Base-by-base conservation (phyloP, 495 filamentous ascomycete species). In the Apiosordaria backusii region DNA sequence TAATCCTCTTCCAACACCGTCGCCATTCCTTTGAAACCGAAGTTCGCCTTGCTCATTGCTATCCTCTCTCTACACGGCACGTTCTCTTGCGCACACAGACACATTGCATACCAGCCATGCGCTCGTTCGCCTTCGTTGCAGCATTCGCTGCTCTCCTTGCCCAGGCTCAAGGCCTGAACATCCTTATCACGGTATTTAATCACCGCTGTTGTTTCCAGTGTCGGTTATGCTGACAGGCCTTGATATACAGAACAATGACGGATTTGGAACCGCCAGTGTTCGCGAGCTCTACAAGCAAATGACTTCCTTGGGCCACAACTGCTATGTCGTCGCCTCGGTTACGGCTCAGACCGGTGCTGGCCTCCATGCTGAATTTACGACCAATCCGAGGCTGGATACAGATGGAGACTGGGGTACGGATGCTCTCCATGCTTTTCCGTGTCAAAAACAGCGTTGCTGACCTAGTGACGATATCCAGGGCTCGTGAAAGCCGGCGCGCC, bases 201-300 rank as follows among this genome's bases (percentile, higher is more conserved):
- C 52, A 19, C 52, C 9, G 2, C 9, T 55, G n/a, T 55, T 55
- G 18, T 10, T 55, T 55, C 52, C 10, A n/a, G n/a, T n/a, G n/a
- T 55, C 6, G 4, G 18, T 3, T 55, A n/a, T 6, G 4, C 52
- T 55, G 4, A 45, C 35, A 45, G 35, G 10, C 3, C 27, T 15
- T 45, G 35, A 15, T 7, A 4, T 2, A 26, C 35, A 75, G 73
- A 81, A 79, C 60, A 75, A 81, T 59, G 80, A 82, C 70, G 78
- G 78, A n/a, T 82, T 79, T 54, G 79, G 73, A 7, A 69, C 72
- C 9, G 75, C 77, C 29, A 80, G 79, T 54, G 74, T 81, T 40
- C 73, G 79, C 50, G 80, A 82, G 67, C 61, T 80, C 2, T 81
- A 81, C 69, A 72, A 73, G 57, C 65, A 74, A 13, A 29, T 81